phyloP scores from a whole-genome alignment of 495 filamentous ascomycete species.

The Tuber magnatum region DNA sequence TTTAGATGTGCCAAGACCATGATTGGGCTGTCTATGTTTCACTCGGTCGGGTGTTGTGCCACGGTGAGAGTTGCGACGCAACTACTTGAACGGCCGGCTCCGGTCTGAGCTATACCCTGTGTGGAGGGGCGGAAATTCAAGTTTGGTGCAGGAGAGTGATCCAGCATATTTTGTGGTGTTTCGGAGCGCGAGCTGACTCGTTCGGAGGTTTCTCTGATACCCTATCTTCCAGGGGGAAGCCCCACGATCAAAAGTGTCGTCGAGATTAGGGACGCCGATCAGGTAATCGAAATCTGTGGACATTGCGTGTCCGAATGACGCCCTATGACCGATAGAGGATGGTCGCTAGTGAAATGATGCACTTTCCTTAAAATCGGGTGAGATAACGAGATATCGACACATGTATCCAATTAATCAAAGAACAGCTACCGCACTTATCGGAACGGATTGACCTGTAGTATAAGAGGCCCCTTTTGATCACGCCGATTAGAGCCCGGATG shows the following conservation, averaged over 20 bases:
- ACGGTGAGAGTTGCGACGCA: constrained; percentile 14
- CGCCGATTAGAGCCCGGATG: constrained; percentile 22
- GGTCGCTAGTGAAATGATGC: constrained; percentile 17
- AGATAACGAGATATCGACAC: constrained; percentile 13
- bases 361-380: constrained; percentile 24
- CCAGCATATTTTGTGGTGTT: constrained; percentile 25
- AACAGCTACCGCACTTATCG: constrained; percentile 11
- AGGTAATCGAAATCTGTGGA: constrained; percentile 31
- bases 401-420: constrained; percentile 13
- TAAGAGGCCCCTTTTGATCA: constrained; percentile 12
- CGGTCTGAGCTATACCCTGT: constrained; percentile 19
- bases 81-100: constrained; percentile 24
- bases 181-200: constrained; percentile 1
- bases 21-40: constrained; percentile 20
- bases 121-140: constrained; percentile 12
- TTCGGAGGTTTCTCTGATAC: constrained; percentile 29
- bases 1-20: constrained; percentile 17
- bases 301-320: constrained; percentile 36
- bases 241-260: constrained; percentile 35
- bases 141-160: constrained; percentile 26
- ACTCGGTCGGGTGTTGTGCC: constrained; percentile 18
- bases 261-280: constrained; percentile 35
- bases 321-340: constrained; percentile 31
- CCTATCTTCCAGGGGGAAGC: constrained; percentile 15
- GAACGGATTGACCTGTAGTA: constrained; percentile 15